phyloP scores from a whole-genome alignment of 2,329 filamentous ascomycete species.

The Lasiodiplodia gonubiensis region DNA sequence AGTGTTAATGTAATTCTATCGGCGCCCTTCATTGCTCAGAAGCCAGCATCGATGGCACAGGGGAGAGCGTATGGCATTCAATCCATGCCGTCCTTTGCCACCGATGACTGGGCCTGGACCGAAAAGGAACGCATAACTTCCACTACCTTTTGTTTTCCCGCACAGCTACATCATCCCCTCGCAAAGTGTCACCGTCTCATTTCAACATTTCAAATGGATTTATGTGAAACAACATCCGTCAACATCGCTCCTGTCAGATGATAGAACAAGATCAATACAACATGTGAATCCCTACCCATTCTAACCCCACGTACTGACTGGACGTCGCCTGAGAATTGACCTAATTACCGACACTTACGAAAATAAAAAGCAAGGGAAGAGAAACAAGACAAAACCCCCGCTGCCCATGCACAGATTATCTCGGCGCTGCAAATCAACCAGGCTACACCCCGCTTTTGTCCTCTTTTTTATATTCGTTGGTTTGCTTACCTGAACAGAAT shows the following conservation, averaged over 20 bases:
- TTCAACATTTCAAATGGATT: not conserved
- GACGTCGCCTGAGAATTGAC: not conserved
- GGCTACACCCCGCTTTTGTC: not conserved
- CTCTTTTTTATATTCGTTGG: not conserved
- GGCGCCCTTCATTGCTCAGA: not conserved
- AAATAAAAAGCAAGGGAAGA: not conserved
- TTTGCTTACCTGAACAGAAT: too few species aligned
- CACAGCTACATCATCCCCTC: too few species aligned
- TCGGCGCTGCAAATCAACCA: not conserved
- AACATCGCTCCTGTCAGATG: not conserved
- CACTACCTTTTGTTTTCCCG: too few species aligned
- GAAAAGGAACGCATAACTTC: too few species aligned
- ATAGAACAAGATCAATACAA: not conserved
- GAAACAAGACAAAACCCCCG: not conserved
- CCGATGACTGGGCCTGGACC: too few species aligned
- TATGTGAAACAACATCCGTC: not conserved
- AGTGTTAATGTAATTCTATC: not conserved
- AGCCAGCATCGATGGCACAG: too few species aligned
- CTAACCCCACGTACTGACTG: not conserved
- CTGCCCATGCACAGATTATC: not conserved
- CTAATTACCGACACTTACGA: constrained; percentile 8
- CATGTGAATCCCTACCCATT: not conserved
- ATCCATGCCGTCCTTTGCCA: too few species aligned
- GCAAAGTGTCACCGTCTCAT: too few species aligned
- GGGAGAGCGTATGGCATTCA: too few species aligned